phyloP scores from a whole-genome alignment of 345 rosid genomes.

The Ceriops tagal region DNA sequence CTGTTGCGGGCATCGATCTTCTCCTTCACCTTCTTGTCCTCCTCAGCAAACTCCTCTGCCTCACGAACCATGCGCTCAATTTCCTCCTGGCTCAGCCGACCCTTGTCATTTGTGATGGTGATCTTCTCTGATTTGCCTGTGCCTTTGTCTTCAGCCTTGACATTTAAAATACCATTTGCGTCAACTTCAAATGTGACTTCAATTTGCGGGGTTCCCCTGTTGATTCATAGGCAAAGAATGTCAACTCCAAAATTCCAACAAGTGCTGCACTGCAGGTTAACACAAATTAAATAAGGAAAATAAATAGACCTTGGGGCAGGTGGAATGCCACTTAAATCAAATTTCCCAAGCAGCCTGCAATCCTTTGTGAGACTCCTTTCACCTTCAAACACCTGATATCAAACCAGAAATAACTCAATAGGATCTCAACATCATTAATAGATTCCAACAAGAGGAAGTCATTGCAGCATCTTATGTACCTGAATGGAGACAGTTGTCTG shows the following conservation, averaged over 20 bases:
- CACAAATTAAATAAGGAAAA: not conserved
- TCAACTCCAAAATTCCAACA: not conserved
- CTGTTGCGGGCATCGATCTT: conserved; percentile 85
- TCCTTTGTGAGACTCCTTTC: conserved; percentile 98
- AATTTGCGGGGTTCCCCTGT: conserved; percentile 95
- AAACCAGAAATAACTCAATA: conserved; percentile 8
- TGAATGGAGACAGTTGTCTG: conserved; percentile 96
- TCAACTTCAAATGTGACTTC: conserved; percentile 96
- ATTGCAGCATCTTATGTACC: conserved; percentile 27
- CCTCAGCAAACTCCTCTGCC: conserved; percentile 96
- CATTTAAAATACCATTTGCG: conserved; percentile 89
- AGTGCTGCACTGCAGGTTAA: not conserved
- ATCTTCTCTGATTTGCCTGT: conserved; percentile 85
- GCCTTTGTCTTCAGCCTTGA: conserved; percentile 92
- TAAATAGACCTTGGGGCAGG: conserved; percentile 77
- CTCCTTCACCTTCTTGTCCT: conserved; percentile 94
- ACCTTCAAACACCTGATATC: conserved; percentile 81
- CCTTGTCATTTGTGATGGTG: conserved; percentile 94
- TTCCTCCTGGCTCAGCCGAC: conserved; percentile 94
- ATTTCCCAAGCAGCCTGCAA: conserved; percentile 79
- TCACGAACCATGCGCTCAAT: conserved; percentile 90
- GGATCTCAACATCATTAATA: not conserved
- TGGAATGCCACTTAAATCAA: conserved; percentile 75
- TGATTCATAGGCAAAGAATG: conserved; percentile 2
- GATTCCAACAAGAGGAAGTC: not conserved